Evolutionary conservation across 495 filamentous ascomycete genomes (phyloP).

Genomic region (Venustampulla echinocandica): DNA sequence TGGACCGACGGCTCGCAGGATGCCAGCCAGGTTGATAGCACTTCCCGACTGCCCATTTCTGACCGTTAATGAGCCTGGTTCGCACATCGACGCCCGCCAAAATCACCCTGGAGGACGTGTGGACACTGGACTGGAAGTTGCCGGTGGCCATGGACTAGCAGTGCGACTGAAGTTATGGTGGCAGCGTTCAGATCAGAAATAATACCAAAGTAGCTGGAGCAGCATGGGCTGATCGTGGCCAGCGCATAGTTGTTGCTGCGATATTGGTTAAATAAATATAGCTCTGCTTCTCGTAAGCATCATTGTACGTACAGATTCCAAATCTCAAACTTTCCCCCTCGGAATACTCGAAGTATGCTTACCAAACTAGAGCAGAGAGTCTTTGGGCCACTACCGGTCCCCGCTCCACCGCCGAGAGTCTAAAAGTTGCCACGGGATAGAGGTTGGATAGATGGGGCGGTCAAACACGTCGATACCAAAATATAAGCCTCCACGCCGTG

Average conservation of each 20-base stretch:
- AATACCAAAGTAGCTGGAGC: too few species aligned
- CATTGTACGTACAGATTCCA: too few species aligned
- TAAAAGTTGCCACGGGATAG: neutral
- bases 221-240: neutral
- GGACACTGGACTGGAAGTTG: too few species aligned
- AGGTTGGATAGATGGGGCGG: slow-evolving; percentile 18
- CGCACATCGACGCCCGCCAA: neutral
- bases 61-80: too few species aligned
- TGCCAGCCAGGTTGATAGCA: slow-evolving; percentile 1
- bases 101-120: neutral
- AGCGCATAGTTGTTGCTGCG: too few species aligned
- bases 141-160: too few species aligned
- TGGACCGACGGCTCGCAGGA: slow-evolving; percentile 1
- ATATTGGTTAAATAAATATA: too few species aligned
- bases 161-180: too few species aligned
- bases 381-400: neutral
- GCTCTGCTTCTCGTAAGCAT: too few species aligned
- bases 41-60: neutral
- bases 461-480: slow-evolving; percentile 6
- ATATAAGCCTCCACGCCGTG: slow-evolving; percentile 12
- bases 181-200: too few species aligned
- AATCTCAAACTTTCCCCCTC: too few species aligned
- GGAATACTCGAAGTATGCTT: too few species aligned
- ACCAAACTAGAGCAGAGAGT: slow-evolving; percentile 1
- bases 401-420: neutral